Evolutionary conservation across 73 alveolate species (phyloP).

Genomic region (Halteria grandinella): DNA sequence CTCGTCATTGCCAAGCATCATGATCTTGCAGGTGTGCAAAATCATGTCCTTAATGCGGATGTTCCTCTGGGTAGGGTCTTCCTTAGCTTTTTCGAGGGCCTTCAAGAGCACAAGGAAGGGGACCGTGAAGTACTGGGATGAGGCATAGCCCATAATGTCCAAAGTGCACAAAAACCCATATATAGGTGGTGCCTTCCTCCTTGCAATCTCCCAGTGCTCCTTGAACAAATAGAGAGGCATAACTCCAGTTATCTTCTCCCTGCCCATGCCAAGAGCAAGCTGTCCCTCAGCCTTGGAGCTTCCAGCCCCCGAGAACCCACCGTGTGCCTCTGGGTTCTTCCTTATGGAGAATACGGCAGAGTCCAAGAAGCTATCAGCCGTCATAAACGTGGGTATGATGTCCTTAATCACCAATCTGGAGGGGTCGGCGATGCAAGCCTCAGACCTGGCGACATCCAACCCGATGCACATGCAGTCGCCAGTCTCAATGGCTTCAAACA

Average conservation of each 20-base stretch:
- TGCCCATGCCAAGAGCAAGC: conserved; percentile 60
- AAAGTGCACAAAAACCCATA: conserved; percentile 66
- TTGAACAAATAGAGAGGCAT: conserved; percentile 59
- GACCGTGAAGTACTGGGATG: conserved; percentile 50
- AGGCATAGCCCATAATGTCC: conserved; percentile 67
- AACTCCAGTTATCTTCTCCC: conserved; percentile 64
- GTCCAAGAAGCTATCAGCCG: conserved; percentile 59
- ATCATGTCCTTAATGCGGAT: conserved; percentile 13
- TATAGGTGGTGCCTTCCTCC: conserved; percentile 57
- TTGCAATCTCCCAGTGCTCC: conserved; percentile 70
- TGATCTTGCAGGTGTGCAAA: conserved; percentile 54
- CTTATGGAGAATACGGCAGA: conserved; percentile 40
- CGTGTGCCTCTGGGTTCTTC: conserved; percentile 44
- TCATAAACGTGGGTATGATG: conserved; percentile 62
- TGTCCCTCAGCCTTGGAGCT: conserved; percentile 15
- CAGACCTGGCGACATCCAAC: conserved; percentile 64
- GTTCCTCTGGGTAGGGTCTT: conserved; percentile 21
- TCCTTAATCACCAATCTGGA: conserved; percentile 54
- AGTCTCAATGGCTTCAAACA: conserved; percentile 51
- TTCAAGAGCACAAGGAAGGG: conserved; percentile 54
- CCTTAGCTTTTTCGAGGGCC: conserved; percentile 24
- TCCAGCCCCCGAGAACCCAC: too few species aligned
- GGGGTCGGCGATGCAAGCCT: conserved; percentile 70
- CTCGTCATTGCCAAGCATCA: conserved; percentile 28
- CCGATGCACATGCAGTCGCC: conserved; percentile 65